Evolutionary conservation across 139 green algal genomes (phyloP).

Genomic region (Diplosphaera chodatii): DNA sequence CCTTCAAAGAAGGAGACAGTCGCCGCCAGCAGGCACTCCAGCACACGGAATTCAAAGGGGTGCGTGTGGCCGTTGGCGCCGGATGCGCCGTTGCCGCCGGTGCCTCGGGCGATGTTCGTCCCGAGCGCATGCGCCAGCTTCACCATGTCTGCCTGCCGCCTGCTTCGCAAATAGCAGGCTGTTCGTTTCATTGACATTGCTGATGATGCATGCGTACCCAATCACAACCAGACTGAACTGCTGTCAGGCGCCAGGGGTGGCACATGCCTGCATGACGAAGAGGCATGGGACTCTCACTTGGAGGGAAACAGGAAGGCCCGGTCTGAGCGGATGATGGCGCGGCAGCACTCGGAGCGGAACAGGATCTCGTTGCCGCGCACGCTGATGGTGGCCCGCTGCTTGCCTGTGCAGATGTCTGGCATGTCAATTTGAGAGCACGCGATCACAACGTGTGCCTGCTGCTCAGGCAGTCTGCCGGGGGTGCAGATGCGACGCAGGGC

Average conservation of each 20-base stretch:
- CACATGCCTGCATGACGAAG: too few relatives aligned
- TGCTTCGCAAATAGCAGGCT: conserved; percentile 6
- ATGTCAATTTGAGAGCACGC: too few relatives aligned
- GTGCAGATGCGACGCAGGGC: too few relatives aligned
- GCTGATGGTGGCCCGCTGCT: conserved; percentile 14
- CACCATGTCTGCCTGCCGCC: conserved; percentile 30
- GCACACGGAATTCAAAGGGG: conserved; percentile 46
- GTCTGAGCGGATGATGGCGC: conserved; percentile 34
- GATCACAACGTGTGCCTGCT: too few relatives aligned
- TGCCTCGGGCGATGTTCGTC: conserved; percentile 8
- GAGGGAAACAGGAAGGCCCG: conserved; percentile 35
- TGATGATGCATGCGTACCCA: too few relatives aligned
- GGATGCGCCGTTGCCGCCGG: background rate
- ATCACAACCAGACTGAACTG: too few relatives aligned
- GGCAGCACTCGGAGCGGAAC: conserved; percentile 30
- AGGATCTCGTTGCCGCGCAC: conserved; percentile 19
- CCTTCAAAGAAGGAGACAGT: conserved; percentile 29
- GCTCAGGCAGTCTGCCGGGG: too few relatives aligned
- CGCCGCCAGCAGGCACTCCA: conserved; percentile 44
- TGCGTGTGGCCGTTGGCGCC: conserved; percentile 2
- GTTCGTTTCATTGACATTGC: too few relatives aligned
- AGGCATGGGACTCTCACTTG: too few relatives aligned
- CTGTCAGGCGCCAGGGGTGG: too few relatives aligned
- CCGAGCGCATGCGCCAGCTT: conserved; percentile 28
- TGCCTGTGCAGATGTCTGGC: background rate